These are phyloP conservation scores for Penicillium sp. DNA, from an alignment of 2,329 filamentous ascomycete genomes.

Conservation along the genomic window DNA sequence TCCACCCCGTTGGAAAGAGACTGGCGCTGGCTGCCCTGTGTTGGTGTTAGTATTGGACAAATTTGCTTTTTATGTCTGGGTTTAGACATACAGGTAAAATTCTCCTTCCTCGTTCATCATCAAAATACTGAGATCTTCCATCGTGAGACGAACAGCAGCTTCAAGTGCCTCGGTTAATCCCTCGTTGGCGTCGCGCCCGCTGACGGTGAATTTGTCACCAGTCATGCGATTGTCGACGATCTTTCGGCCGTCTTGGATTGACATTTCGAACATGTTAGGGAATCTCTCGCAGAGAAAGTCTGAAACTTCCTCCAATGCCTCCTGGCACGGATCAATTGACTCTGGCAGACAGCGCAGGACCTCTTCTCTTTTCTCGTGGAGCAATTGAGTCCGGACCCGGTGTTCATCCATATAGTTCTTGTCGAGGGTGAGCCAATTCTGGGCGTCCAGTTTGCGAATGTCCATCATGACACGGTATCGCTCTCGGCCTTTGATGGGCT, in stretches of 20 bases:
- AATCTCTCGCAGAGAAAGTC: constrained; percentile 48
- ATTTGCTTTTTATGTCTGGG: neutral
- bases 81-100: constrained; percentile 47
- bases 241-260: constrained; percentile 24
- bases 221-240: constrained; percentile 48
- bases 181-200: constrained; percentile 24
- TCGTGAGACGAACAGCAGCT: constrained; percentile 50
- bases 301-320: constrained; percentile 49
- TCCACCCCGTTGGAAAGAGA: constrained; percentile 56
- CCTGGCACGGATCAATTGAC: constrained; percentile 48
- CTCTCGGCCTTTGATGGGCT: constrained; percentile 41
- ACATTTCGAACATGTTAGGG: constrained; percentile 45
- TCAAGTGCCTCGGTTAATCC: constrained; percentile 49
- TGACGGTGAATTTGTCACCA: constrained; percentile 45
- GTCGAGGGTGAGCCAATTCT: constrained; percentile 53
- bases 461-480: constrained; percentile 50
- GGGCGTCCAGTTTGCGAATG: constrained; percentile 46
- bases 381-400: constrained; percentile 42
- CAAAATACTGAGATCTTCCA: constrained; percentile 55
- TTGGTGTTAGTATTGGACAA: neutral
- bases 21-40: constrained; percentile 52
- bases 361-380: constrained; percentile 40
- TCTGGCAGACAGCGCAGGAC: constrained; percentile 50
- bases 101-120: constrained; percentile 48
- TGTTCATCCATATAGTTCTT: constrained; percentile 48